Percentiles rank a stretch among this genome's conserved stretches.
These are phyloP conservation scores for Torulaspora delbrueckii DNA, from an alignment of 805 yeast species.

Conservation along the genomic window DNA sequence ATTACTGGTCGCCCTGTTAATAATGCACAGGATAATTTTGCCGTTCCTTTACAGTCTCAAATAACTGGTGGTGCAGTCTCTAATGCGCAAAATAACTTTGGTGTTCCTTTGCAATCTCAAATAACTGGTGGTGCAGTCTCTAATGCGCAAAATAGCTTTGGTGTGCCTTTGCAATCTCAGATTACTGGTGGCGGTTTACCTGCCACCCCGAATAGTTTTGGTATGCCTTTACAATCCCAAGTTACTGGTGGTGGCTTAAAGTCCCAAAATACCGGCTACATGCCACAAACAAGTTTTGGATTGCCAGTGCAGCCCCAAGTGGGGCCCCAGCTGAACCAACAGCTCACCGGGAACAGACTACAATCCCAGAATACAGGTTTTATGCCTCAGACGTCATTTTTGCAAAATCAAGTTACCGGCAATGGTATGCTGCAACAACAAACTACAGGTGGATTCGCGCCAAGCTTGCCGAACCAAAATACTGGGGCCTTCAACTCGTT, in stretches of 20 bases:
- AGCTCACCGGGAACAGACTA: slow-evolving; percentile 31
- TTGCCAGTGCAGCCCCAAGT: slow-evolving; percentile 37
- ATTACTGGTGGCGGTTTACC: slow-evolving; percentile 16
- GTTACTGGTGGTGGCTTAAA: slow-evolving; percentile 14
- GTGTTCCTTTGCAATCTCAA: slow-evolving; percentile 21
- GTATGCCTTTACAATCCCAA: slow-evolving; percentile 14
- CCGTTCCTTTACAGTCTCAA: slow-evolving; percentile 22
- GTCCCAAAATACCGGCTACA: slow-evolving; percentile 20
- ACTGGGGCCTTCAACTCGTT: slow-evolving; percentile 26
- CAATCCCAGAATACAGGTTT: slow-evolving; percentile 42
- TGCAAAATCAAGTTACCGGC: slow-evolving; percentile 27
- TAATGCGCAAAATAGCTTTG: slow-evolving; percentile 25
- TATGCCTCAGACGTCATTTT: slow-evolving; percentile 37
- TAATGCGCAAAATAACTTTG: background rate
- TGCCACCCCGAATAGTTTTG: background rate
- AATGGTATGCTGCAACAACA: slow-evolving; percentile 35
- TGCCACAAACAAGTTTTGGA: slow-evolving; percentile 37
- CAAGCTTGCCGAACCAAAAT: background rate
- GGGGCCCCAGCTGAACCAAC: slow-evolving; percentile 32
- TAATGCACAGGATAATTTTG: background rate
- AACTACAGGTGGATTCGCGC: slow-evolving; percentile 41
- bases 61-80: slow-evolving; percentile 17
- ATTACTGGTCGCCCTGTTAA: slow-evolving; percentile 17
- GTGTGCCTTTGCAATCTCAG: slow-evolving; percentile 22
- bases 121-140: slow-evolving; percentile 18